Evolutionary conservation across 371 early-diverging fungal species (phyloP).

Genomic region (Saksenaea vasiformis): DNA sequence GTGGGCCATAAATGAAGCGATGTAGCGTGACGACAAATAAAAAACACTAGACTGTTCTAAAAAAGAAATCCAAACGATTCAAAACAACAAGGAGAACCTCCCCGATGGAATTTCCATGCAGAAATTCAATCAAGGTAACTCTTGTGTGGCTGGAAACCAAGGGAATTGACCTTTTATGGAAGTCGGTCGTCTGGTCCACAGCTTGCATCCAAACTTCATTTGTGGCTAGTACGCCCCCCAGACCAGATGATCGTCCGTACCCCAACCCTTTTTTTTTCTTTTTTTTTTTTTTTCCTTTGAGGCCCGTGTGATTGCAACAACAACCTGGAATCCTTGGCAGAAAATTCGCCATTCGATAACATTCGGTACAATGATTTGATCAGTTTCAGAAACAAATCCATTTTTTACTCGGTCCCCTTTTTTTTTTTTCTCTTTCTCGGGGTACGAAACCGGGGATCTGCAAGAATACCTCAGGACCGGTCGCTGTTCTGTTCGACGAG

Average conservation of each 20-base stretch:
- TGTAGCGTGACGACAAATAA: slow-evolving; percentile 4
- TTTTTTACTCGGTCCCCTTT: too few species aligned
- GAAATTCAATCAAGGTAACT: not conserved
- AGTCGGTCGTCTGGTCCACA: not conserved
- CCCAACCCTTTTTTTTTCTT: not conserved
- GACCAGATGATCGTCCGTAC: not conserved
- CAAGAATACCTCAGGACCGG: too few species aligned
- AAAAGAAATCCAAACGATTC: not conserved
- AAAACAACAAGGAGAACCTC: not conserved
- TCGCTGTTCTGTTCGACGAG: too few species aligned
- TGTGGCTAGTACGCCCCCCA: not conserved
- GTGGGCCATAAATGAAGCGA: slow-evolving; percentile 4
- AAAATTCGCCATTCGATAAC: not conserved
- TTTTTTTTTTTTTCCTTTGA: not conserved
- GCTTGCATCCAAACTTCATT: not conserved
- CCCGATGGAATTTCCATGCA: not conserved
- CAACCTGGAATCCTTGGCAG: not conserved
- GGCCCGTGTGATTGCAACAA: not conserved
- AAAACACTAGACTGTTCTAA: not conserved
- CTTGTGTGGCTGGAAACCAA: slow-evolving; percentile 3
- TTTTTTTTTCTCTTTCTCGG: too few species aligned
- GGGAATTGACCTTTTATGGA: not conserved
- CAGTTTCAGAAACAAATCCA: too few species aligned
- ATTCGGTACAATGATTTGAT: too few species aligned
- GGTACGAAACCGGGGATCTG: too few species aligned